Evolutionary conservation across 352 stramenopile species (phyloP).

Genomic region (Phytophthora kernoviae): DNA sequence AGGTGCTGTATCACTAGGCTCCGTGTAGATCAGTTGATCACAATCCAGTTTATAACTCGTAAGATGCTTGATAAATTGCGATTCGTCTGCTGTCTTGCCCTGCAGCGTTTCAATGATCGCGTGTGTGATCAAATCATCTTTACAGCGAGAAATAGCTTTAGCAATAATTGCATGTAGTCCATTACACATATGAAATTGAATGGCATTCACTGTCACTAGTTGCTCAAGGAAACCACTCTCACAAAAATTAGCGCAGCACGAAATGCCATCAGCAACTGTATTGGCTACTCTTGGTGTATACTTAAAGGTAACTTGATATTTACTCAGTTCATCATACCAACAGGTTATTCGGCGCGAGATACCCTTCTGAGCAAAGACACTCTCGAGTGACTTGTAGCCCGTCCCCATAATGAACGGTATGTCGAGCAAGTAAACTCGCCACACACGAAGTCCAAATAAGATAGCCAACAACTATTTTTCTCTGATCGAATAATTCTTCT

Average conservation of each 20-base stretch:
- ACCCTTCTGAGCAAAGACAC: too few species aligned
- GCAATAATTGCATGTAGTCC: not conserved
- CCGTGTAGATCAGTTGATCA: not conserved
- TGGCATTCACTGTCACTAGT: not conserved
- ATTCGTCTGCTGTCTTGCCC: not conserved
- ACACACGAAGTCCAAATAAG: constrained; percentile 9
- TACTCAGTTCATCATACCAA: too few species aligned
- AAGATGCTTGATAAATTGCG: not conserved
- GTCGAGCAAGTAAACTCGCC: constrained; percentile 12
- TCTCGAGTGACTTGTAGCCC: too few species aligned
- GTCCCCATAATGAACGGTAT: constrained; percentile 4
- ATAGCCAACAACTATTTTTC: constrained; percentile 19
- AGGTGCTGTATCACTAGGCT: not conserved
- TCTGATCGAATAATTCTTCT: constrained; percentile 15
- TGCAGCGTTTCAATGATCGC: not conserved
- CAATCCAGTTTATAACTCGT: not conserved
- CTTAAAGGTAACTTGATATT: too few species aligned
- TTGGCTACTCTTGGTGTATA: too few species aligned
- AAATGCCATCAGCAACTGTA: constrained; percentile 1
- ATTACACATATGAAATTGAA: too few species aligned
- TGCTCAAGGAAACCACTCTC: not conserved
- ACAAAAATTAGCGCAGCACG: not conserved
- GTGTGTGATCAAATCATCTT: not conserved
- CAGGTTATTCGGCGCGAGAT: too few species aligned
- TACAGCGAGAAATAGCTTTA: not conserved